Percentiles rank a stretch among this genome's conserved stretches.
Evolutionary conservation across 1,139 yeast species (phyloP).

Genomic region (Geotrichum cucujoidarum): DNA sequence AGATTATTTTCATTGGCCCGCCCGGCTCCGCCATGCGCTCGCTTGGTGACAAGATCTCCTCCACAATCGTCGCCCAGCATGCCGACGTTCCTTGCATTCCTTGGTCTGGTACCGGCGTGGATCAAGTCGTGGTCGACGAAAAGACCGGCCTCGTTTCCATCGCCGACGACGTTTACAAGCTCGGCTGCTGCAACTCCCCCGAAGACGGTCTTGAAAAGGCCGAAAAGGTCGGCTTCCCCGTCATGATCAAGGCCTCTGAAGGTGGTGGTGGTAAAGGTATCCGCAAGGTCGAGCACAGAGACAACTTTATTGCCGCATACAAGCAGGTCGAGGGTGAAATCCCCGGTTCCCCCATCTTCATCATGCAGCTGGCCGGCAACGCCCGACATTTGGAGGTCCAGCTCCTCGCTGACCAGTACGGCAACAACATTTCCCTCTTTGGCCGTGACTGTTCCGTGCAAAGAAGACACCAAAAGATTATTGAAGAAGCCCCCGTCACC

Average conservation of each 20-base stretch:
- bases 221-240: slow-evolving; percentile 84
- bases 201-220: slow-evolving; percentile 88
- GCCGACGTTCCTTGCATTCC: slow-evolving; percentile 98
- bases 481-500: slow-evolving; percentile 96
- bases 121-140: slow-evolving; percentile 64
- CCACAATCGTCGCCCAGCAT: slow-evolving; percentile 98
- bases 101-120: slow-evolving; percentile 98
- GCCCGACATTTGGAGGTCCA: slow-evolving; percentile 97
- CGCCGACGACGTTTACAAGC: slow-evolving; percentile 68
- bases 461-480: slow-evolving; percentile 94
- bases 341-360: slow-evolving; percentile 93
- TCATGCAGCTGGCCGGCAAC: slow-evolving; percentile 90
- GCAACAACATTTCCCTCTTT: slow-evolving; percentile 85
- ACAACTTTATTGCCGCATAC: slow-evolving; percentile 63
- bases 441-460: slow-evolving; percentile 98
- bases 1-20: slow-evolving; percentile 90
- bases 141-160: slow-evolving; percentile 81
- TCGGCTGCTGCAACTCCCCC: slow-evolving; percentile 83
- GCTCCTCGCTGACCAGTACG: slow-evolving; percentile 90
- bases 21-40: slow-evolving; percentile 99
- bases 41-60: slow-evolving; percentile 92
- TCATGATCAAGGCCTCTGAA: slow-evolving; percentile 95
- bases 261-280: slow-evolving; percentile 99
- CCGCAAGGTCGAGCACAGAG: slow-evolving; percentile 79
- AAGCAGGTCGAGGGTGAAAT: slow-evolving; percentile 91